These are phyloP conservation scores for Aotearoamyces nothofagi DNA, from an alignment of 2,329 filamentous ascomycete genomes.

Conservation along the genomic window DNA sequence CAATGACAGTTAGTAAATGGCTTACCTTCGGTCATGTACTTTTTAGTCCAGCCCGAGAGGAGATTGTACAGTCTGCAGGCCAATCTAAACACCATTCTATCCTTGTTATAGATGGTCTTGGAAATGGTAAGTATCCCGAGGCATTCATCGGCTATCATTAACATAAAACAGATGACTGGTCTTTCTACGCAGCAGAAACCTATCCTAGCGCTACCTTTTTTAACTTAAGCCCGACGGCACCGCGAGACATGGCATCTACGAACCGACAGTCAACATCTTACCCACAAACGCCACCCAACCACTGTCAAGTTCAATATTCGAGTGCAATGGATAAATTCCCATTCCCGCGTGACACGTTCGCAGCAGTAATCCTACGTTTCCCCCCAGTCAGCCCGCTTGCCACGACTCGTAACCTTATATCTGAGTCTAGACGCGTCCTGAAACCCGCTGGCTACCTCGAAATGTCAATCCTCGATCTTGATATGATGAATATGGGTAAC, in stretches of 20 bases:
- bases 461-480: slow-evolving; percentile 61
- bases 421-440: slow-evolving; percentile 63
- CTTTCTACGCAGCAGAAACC: slow-evolving; percentile 69
- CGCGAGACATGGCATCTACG: slow-evolving; percentile 29
- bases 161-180: slow-evolving; percentile 51
- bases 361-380: slow-evolving; percentile 63
- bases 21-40: slow-evolving; percentile 71
- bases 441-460: slow-evolving; percentile 70
- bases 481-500: slow-evolving; percentile 71
- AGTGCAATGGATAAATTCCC: slow-evolving; percentile 18
- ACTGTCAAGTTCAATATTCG: slow-evolving; percentile 57
- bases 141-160: slow-evolving; percentile 4
- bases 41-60: slow-evolving; percentile 65
- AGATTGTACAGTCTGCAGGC: slow-evolving; percentile 38
- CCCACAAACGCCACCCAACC: slow-evolving; percentile 48
- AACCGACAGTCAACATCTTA: slow-evolving; percentile 25
- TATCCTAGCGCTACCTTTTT: slow-evolving; percentile 64
- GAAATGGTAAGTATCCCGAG: slow-evolving; percentile 34
- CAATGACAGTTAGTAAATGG: slow-evolving; percentile 80
- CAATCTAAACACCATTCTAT: slow-evolving; percentile 43
- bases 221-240: slow-evolving; percentile 47
- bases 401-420: slow-evolving; percentile 55
- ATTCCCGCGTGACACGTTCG: slow-evolving; percentile 44
- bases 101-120: slow-evolving; percentile 67
- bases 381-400: slow-evolving; percentile 53